A percentile compares a stretch with the other conserved stretches of the same genome.
phyloP scores from a whole-genome alignment of 2,329 filamentous ascomycete species.

The Colletotrichum nymphaeae region DNA sequence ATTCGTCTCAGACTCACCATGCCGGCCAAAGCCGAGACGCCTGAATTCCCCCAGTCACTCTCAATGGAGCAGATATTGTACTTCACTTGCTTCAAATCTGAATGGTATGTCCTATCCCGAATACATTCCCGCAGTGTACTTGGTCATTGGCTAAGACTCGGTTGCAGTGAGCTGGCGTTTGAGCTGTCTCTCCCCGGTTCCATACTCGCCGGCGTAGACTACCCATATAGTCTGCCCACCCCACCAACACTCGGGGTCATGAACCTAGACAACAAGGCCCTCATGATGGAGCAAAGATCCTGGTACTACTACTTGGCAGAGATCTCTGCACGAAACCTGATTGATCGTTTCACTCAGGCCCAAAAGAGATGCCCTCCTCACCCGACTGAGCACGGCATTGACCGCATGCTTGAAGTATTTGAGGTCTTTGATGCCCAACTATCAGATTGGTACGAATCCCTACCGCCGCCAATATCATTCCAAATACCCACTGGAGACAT shows the following conservation, averaged over 20 bases:
- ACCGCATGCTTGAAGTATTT: conserved; percentile 33
- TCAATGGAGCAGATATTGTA: conserved; percentile 29
- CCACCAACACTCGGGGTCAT: conserved; percentile 14
- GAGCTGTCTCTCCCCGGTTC: conserved; percentile 29
- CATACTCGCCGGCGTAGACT: conserved; percentile 23
- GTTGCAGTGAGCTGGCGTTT: conserved; percentile 22
- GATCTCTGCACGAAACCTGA: conserved; percentile 27
- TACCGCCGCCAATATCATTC: conserved; percentile 24
- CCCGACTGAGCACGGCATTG: conserved; percentile 25
- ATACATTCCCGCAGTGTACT: background rate
- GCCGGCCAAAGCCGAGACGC: conserved; percentile 15
- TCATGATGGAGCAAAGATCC: conserved; percentile 30
- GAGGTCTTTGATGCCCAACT: conserved; percentile 32
- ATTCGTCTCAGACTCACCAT: background rate
- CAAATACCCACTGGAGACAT: conserved; percentile 20
- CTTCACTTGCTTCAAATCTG: conserved; percentile 35
- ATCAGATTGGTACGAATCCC: conserved; percentile 29
- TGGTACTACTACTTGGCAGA: conserved; percentile 37
- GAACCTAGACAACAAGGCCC: conserved; percentile 22
- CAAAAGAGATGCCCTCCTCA: conserved; percentile 8
- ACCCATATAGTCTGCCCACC: conserved; percentile 23
- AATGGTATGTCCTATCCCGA: background rate
- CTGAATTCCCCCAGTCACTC: conserved; percentile 10
- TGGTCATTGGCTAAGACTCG: background rate
- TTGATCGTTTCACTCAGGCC: conserved; percentile 21